phyloP scores from a whole-genome alignment of 306 rosid genomes.

The Abrus precatorius region DNA sequence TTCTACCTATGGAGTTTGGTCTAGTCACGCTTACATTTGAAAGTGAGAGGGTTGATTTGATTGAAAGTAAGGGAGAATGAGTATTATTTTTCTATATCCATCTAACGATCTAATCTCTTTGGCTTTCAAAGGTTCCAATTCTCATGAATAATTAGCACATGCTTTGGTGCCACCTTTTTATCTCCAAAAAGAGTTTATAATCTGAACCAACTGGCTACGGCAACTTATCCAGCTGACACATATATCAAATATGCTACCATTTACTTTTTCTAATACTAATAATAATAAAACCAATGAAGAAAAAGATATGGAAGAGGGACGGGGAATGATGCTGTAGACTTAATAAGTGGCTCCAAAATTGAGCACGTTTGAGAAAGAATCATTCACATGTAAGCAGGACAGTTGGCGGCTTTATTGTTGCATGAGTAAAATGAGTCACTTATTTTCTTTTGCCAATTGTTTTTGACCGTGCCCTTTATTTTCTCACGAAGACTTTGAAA shows the following conservation, averaged over 20 bases:
- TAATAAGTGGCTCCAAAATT: constrained; percentile 46
- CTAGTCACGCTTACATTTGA: constrained; percentile 66
- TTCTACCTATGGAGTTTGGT: constrained; percentile 55
- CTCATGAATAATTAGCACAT: constrained; percentile 55
- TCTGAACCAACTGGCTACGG: constrained; percentile 37
- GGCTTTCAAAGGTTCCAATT: constrained; percentile 53
- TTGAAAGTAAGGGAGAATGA: constrained; percentile 48
- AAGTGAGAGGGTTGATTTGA: constrained; percentile 56
- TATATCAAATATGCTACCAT: constrained; percentile 12
- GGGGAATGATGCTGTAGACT: constrained; percentile 37
- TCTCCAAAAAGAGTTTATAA: constrained; percentile 7
- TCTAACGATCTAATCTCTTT: constrained; percentile 46
- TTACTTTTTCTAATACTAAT: background rate
- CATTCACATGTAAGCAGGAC: constrained; percentile 39
- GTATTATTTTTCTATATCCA: constrained; percentile 46
- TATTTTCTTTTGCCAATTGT: background rate
- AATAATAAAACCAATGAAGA: background rate
- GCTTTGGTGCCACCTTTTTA: constrained; percentile 37
- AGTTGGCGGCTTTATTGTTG: constrained; percentile 27
- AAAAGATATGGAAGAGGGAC: background rate
- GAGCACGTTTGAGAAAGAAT: constrained; percentile 47
- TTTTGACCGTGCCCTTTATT: constrained; percentile 46
- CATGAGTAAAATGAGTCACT: constrained; percentile 41
- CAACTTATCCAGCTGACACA: constrained; percentile 36
- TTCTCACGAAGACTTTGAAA: constrained; percentile 46